Conservation (phyloP, 2,329 filamentous ascomycete species). For the Apiospora pterosperma region DNA sequence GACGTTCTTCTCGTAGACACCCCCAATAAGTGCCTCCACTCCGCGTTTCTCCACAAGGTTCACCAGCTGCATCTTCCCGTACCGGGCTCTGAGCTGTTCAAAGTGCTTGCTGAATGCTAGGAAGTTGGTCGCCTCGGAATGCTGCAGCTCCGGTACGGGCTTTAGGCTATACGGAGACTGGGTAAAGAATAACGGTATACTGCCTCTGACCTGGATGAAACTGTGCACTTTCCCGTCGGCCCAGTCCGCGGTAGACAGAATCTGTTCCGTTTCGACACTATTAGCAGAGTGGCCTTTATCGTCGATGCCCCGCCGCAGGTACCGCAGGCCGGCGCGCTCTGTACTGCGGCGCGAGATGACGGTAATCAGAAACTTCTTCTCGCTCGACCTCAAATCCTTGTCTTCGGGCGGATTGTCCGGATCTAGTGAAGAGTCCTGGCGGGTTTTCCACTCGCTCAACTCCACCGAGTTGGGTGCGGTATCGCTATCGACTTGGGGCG, state of each 20-base stretch:
- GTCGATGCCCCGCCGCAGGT: constrained; percentile 85
- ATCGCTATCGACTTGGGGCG: constrained; percentile 48
- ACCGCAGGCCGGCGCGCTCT: constrained; percentile 82
- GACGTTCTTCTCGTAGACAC: constrained; percentile 69
- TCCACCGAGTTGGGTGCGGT: constrained; percentile 25
- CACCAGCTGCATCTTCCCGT: constrained; percentile 74
- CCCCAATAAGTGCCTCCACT: constrained; percentile 75
- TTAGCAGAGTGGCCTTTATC: constrained; percentile 89
- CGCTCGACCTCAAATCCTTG: constrained; percentile 37
- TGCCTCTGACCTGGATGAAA: constrained; percentile 84
- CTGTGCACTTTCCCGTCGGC: constrained; percentile 66
- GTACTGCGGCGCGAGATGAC: constrained; percentile 86
- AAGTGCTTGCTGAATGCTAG: constrained; percentile 80
- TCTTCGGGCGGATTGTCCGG: constrained; percentile 21
- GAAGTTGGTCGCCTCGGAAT: constrained; percentile 76
- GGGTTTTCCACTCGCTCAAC: constrained; percentile 19
- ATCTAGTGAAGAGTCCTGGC: constrained; percentile 11
- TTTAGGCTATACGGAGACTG: constrained; percentile 94
- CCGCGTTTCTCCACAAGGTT: constrained; percentile 88
- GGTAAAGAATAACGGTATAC: constrained; percentile 92
- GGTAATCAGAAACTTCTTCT: constrained; percentile 72
- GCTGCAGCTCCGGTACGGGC: constrained; percentile 76
- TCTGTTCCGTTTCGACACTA: constrained; percentile 90
- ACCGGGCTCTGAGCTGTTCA: constrained; percentile 61
- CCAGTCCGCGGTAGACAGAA: constrained; percentile 72